phyloP scores from a whole-genome alignment of 2,329 filamentous ascomycete genomes.

The Fusarium bulbicola region DNA sequence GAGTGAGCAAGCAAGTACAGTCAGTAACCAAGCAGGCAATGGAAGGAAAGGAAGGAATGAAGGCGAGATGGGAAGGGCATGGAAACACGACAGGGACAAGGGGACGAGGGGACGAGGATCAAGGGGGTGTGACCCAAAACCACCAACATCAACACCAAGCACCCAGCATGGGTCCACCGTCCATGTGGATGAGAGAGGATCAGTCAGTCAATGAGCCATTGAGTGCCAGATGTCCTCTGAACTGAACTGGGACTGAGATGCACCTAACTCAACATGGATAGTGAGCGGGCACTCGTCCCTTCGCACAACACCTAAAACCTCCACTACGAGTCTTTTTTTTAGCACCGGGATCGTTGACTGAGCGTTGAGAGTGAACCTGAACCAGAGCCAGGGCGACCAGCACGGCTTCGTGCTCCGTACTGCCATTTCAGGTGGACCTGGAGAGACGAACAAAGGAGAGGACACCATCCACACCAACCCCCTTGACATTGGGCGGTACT shows the following conservation, averaged over 20 bases:
- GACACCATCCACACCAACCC: slow-evolving; percentile 19
- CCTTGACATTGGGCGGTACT: slow-evolving; percentile 28
- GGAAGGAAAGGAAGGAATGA: slow-evolving; percentile 43
- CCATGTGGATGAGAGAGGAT: slow-evolving; percentile 14
- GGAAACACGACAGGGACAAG: slow-evolving; percentile 49
- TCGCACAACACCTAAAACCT: slow-evolving; percentile 23
- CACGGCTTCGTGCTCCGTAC: slow-evolving; percentile 25
- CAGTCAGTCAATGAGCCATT: not conserved
- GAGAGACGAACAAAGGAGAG: slow-evolving; percentile 28
- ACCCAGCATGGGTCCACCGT: slow-evolving; percentile 9
- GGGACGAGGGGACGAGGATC: slow-evolving; percentile 34
- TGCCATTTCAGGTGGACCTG: slow-evolving; percentile 23
- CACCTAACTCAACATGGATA: slow-evolving; percentile 29
- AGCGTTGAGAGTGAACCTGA: slow-evolving; percentile 15
- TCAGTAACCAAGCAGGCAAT: slow-evolving; percentile 9
- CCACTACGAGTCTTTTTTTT: slow-evolving; percentile 1
- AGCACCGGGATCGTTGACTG: not conserved
- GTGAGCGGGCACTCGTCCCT: slow-evolving; percentile 22
- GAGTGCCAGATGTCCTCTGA: slow-evolving; percentile 8
- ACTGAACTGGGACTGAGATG: slow-evolving; percentile 21
- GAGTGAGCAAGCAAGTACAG: not conserved
- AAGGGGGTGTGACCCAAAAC: slow-evolving; percentile 29
- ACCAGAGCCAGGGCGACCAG: slow-evolving; percentile 3
- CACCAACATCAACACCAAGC: not conserved
- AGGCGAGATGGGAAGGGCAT: slow-evolving; percentile 42